Base-by-base conservation (phyloP, 495 filamentous ascomycete species). In the Oleoguttula mirabilis region DNA sequence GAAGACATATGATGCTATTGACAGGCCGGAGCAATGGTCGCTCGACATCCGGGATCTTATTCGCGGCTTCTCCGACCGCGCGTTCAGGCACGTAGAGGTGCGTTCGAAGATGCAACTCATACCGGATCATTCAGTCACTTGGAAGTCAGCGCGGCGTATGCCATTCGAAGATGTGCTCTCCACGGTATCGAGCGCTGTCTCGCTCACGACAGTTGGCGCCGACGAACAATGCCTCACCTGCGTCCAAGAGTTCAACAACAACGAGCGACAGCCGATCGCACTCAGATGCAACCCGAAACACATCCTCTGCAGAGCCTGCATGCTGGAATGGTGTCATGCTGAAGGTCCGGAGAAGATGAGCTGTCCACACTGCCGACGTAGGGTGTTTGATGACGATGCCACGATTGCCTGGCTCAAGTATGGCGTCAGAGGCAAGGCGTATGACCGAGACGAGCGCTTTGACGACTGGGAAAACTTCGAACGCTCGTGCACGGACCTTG, bases 381-480 rank as follows among this genome's bases (percentile, higher is more conserved):
- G 30, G 23, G 4, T 41, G 10, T 31, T 41, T 10, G 12, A 14
- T 4, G n/a, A 14, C 7, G 24, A 41, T 14, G 4, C 5, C 5
- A 5, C 14, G n/a, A 10, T 15, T 4, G 12, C 30, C 22, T 8
- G 21, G 5, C 6, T 41, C 10, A 4, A 14, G 4, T 32, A 16
- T 19, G 38, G 21, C 16, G 10, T 41, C 10, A 28, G 10, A 4
- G 30, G 24, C 28, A 21, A 21, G 6, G 16, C 21, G n/a, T 34
- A 43, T 28, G 6, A 33, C 27, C 25, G n/a, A 8, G 40, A 43
- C 40, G 15, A 33, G 11, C 14, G 31, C 8, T 43, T 17, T 20
- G 20, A 4, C 4, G 40, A 15, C 40, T 43, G n/a, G 5, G 40
- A 43, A 22, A 43, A 43, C 21, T 43, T 43, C 30, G 40, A 43